phyloP scores from a whole-genome alignment of 2,329 filamentous ascomycete genomes.

The Fusarium sp. region DNA sequence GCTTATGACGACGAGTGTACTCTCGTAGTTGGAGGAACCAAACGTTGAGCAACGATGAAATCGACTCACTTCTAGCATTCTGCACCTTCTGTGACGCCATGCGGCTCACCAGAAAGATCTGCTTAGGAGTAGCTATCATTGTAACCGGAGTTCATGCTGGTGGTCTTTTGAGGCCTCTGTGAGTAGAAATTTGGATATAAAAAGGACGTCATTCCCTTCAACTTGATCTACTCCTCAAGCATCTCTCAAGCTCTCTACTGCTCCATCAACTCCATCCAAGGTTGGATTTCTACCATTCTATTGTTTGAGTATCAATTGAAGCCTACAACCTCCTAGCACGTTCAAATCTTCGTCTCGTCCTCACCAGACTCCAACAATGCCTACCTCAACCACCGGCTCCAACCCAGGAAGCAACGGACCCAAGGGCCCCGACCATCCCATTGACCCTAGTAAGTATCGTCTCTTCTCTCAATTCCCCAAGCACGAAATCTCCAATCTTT shows the following conservation, averaged over 20 bases:
- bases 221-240: background rate
- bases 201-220: slow-evolving; percentile 1
- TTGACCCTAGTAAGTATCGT: slow-evolving; percentile 24
- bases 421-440: slow-evolving; percentile 15
- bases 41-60: slow-evolving; percentile 28
- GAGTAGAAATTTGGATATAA: slow-evolving; percentile 1
- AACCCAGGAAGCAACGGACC: slow-evolving; percentile 20
- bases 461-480: background rate
- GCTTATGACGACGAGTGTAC: slow-evolving; percentile 8
- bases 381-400: background rate
- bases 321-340: background rate
- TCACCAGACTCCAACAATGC: slow-evolving; percentile 20
- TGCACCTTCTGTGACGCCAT: slow-evolving; percentile 26
- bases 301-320: background rate
- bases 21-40: slow-evolving; percentile 8
- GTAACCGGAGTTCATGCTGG: background rate
- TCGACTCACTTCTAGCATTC: slow-evolving; percentile 11
- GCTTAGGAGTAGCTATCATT: background rate
- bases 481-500: background rate
- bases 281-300: background rate
- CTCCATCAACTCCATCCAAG: background rate
- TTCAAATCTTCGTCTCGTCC: background rate
- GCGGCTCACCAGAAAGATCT: background rate
- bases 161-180: background rate
- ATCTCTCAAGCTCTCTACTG: background rate